phyloP scores from a whole-genome alignment of 768 basidiomycete species.

The Kwoniella shandongensis region DNA sequence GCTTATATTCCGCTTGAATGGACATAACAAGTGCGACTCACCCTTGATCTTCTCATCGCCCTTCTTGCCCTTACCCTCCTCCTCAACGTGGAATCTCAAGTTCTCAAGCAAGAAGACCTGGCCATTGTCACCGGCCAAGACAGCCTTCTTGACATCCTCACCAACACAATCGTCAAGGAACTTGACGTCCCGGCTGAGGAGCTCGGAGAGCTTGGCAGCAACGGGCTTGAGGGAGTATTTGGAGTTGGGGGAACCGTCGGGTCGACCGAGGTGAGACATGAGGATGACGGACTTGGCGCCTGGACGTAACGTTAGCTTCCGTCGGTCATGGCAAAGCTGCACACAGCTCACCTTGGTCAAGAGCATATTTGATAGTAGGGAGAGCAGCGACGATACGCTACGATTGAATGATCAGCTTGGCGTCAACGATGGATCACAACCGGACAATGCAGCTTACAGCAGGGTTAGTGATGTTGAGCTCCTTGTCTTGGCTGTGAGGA shows the following conservation, averaged over 20 bases:
- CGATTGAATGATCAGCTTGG: constrained; percentile 19
- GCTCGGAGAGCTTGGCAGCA: constrained; percentile 71
- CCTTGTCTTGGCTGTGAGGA: constrained; percentile 61
- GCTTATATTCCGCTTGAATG: background rate
- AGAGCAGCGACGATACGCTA: constrained; percentile 96
- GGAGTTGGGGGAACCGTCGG: constrained; percentile 81
- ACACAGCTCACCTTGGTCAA: constrained; percentile 69
- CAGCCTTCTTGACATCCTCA: constrained; percentile 74
- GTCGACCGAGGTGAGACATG: constrained; percentile 98
- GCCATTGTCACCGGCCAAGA: constrained; percentile 62
- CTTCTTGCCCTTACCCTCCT: constrained; percentile 96
- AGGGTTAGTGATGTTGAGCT: constrained; percentile 91
- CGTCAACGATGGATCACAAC: background rate
- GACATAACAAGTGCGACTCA: constrained; percentile 21
- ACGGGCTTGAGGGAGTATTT: constrained; percentile 92
- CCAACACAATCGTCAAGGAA: constrained; percentile 88
- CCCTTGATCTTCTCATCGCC: constrained; percentile 85
- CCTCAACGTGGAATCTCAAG: constrained; percentile 95
- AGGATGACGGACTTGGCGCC: constrained; percentile 75
- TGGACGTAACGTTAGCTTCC: constrained; percentile 19
- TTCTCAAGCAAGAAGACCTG: constrained; percentile 90
- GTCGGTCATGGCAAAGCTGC: background rate
- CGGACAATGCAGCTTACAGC: constrained; percentile 64
- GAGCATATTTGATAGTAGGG: constrained; percentile 90
- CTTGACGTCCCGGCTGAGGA: constrained; percentile 68